Evolutionary conservation across 352 stramenopile genomes (phyloP).

Genomic region (Hyaloperonospora arabidopsidis): DNA sequence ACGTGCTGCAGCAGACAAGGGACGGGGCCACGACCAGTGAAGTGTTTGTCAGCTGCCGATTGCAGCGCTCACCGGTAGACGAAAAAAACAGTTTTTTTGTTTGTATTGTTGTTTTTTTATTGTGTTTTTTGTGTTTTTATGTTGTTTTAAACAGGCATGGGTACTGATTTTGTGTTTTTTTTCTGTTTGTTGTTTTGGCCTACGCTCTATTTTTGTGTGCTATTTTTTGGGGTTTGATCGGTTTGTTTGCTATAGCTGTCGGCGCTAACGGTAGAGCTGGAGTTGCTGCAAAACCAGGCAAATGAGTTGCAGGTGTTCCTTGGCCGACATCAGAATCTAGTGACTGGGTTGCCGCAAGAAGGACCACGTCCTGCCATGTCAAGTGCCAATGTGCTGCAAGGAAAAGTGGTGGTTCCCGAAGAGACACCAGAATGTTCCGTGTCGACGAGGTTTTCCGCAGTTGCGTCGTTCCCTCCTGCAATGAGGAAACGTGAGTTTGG

Average conservation of each 20-base stretch:
- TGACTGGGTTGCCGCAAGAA: conserved; percentile 5
- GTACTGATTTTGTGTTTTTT: neutral
- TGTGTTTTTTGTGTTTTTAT: neutral
- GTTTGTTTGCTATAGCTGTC: conserved; percentile 32
- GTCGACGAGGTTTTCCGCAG: conserved; percentile 35
- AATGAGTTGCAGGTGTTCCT: conserved; percentile 52
- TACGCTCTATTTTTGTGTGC: neutral
- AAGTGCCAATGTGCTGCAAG: conserved; percentile 28
- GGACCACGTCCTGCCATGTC: conserved; percentile 5
- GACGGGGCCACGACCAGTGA: conserved; percentile 28
- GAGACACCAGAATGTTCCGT: conserved; percentile 14
- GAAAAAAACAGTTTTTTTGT: neutral
- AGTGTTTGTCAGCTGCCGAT: conserved; percentile 38
- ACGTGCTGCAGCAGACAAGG: conserved; percentile 27
- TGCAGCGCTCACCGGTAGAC: conserved; percentile 42
- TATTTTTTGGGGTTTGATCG: neutral
- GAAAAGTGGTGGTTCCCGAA: conserved; percentile 34
- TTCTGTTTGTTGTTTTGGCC: neutral
- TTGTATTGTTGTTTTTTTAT: neutral
- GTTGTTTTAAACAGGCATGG: too few relatives aligned
- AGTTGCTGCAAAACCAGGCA: conserved; percentile 55
- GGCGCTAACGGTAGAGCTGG: conserved; percentile 40
- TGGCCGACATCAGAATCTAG: conserved; percentile 35
- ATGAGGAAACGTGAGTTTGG: conserved; percentile 33
- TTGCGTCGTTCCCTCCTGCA: conserved; percentile 30